These are phyloP conservation scores for Calocybe gangraenosa DNA, from an alignment of 768 basidiomycete genomes.

Conservation along the genomic window DNA sequence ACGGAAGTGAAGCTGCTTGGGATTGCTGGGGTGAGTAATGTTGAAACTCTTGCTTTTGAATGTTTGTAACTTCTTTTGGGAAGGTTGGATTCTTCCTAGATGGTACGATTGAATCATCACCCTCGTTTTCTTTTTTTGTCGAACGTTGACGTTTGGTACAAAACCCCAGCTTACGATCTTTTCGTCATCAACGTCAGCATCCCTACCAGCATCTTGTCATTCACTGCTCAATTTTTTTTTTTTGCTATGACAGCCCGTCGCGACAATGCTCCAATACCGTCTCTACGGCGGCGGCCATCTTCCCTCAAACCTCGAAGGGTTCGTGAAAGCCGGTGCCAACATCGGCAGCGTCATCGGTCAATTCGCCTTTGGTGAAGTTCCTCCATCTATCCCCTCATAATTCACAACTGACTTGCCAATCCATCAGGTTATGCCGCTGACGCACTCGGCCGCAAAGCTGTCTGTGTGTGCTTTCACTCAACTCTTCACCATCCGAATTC, in stretches of 20 bases:
- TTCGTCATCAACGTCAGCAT: conserved; percentile 65
- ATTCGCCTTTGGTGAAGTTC: conserved; percentile 48
- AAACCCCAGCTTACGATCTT: conserved; percentile 58
- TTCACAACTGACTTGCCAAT: no score
- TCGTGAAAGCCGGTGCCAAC: conserved; percentile 63
- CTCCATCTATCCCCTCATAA: not conserved
- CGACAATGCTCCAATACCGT: conserved; percentile 65
- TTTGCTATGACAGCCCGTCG: conserved; percentile 42
- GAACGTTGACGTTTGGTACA: conserved; percentile 2
- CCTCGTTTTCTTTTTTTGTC: no score
- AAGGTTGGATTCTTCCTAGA: conserved; percentile 73
- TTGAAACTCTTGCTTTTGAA: not conserved
- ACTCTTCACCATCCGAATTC: conserved; percentile 1
- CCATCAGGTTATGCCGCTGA: conserved; percentile 67
- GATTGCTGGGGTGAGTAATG: conserved; percentile 51
- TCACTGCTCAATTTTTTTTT: not conserved
- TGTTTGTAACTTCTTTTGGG: no score
- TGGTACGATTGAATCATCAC: conserved; percentile 33
- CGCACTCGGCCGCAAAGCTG: conserved; percentile 61
- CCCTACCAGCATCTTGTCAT: no score
- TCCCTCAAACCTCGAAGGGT: conserved; percentile 53
- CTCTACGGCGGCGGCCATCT: conserved; percentile 50
- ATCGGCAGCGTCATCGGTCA: conserved; percentile 73
- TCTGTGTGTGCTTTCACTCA: conserved; percentile 36
- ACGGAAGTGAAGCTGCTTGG: conserved; percentile 57